These are phyloP conservation scores for Ogataea corticis DNA, from an alignment of 805 yeast genomes.

Conservation along the genomic window DNA sequence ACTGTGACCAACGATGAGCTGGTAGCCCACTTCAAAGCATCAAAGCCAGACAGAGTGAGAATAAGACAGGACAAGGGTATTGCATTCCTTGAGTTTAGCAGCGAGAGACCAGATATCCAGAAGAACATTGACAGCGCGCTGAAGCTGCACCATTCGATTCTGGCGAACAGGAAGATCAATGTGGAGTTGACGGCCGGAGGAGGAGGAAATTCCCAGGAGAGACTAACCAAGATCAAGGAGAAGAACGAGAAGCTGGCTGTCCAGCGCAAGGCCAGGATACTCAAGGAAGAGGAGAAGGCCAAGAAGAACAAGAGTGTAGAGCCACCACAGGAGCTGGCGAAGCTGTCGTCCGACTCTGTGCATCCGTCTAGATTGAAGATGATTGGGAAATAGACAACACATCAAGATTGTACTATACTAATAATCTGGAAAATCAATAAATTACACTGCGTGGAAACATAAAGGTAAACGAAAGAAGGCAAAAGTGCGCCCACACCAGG, in stretches of 20 bases:
- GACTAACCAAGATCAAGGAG: constrained; percentile 68
- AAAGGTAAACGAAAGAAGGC: background rate
- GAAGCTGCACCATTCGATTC: constrained; percentile 72
- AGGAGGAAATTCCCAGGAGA: constrained; percentile 80
- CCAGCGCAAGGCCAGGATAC: constrained; percentile 64
- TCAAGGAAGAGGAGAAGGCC: constrained; percentile 40
- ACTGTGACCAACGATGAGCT: constrained; percentile 63
- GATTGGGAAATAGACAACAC: constrained; percentile 30
- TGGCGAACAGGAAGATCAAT: constrained; percentile 78
- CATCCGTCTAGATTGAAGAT: constrained; percentile 71
- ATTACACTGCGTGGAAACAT: background rate
- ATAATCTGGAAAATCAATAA: too few species aligned
- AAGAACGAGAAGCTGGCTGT: constrained; percentile 76
- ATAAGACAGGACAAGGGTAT: constrained; percentile 84
- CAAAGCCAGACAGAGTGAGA: constrained; percentile 75
- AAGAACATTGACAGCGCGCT: constrained; percentile 82
- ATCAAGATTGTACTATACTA: background rate
- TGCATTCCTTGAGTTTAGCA: constrained; percentile 83
- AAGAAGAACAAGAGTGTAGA: constrained; percentile 32
- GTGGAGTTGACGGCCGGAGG: constrained; percentile 98
- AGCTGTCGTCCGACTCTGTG: constrained; percentile 36
- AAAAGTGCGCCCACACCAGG: constrained; percentile 1
- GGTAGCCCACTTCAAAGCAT: constrained; percentile 67
- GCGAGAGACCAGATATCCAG: constrained; percentile 60
- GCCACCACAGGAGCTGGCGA: constrained; percentile 17